phyloP scores from a whole-genome alignment of 1,139 yeast species.

The Dujonia santamariae region DNA sequence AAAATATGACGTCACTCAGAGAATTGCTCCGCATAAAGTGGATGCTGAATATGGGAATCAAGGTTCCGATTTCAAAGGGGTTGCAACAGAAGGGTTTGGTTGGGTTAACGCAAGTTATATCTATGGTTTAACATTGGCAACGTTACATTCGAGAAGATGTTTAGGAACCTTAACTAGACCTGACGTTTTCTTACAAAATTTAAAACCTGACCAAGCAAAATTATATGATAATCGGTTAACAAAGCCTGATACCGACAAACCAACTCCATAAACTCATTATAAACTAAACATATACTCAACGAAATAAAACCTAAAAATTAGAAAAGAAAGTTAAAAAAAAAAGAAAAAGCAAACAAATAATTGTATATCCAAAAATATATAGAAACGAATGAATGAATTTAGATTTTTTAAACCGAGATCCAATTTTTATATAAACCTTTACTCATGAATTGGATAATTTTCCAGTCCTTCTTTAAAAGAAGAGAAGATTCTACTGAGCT shows the following conservation, averaged over 20 bases:
- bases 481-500: no score
- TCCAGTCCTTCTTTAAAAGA: no score
- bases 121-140: constrained; percentile 69
- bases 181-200: constrained; percentile 54
- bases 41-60: constrained; percentile 98
- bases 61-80: constrained; percentile 89
- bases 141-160: constrained; percentile 69
- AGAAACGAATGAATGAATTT: no score
- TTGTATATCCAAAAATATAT: no score
- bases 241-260: no score
- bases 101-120: constrained; percentile 93
- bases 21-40: constrained; percentile 84
- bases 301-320: neutral
- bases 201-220: constrained; percentile 43
- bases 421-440: no score
- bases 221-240: constrained; percentile 19
- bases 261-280: neutral
- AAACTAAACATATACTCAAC: neutral
- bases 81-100: constrained; percentile 94
- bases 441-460: no score
- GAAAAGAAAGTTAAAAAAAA: neutral
- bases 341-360: neutral
- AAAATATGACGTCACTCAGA: constrained; percentile 85
- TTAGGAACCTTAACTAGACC: constrained; percentile 85
- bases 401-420: no score